Evolutionary conservation across 106 monocot species (phyloP).

Genomic region (Dioscorea zingiberensis): DNA sequence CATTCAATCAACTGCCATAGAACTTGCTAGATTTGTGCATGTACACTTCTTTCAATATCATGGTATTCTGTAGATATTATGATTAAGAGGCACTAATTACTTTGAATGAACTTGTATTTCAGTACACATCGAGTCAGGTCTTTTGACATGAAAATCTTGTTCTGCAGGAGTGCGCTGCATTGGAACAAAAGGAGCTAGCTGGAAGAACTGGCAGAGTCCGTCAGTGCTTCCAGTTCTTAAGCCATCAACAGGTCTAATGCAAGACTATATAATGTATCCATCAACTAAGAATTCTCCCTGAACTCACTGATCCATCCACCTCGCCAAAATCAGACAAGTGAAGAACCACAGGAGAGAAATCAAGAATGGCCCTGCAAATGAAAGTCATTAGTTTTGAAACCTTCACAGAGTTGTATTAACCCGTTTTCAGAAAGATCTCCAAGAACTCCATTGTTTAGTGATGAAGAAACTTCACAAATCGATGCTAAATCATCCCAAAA

Average conservation of each 20-base stretch:
- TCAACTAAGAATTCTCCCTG: background rate
- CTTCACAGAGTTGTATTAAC: too few relatives aligned
- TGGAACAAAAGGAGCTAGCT: constrained; percentile 84
- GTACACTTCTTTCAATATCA: background rate
- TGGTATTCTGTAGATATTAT: too few relatives aligned
- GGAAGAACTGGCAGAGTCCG: constrained; percentile 67
- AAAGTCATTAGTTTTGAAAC: too few relatives aligned
- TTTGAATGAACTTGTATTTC: background rate
- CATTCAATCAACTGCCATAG: too few relatives aligned
- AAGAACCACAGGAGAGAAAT: too few relatives aligned
- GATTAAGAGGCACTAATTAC: background rate
- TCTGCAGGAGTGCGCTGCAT: constrained; percentile 49
- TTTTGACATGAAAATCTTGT: background rate
- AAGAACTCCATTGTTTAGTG: too few relatives aligned
- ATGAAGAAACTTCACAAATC: too few relatives aligned
- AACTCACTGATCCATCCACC: too few relatives aligned
- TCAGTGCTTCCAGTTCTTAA: constrained; percentile 24
- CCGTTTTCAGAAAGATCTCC: too few relatives aligned
- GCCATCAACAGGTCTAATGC: background rate
- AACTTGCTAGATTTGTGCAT: too few relatives aligned
- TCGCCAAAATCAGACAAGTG: too few relatives aligned
- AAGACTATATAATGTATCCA: background rate
- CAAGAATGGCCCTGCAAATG: background rate
- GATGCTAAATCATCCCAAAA: too few relatives aligned
- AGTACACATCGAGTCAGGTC: background rate